Conservation (phyloP, 108 stramenopile species). For the Aurantiochytrium sp. region DNA sequence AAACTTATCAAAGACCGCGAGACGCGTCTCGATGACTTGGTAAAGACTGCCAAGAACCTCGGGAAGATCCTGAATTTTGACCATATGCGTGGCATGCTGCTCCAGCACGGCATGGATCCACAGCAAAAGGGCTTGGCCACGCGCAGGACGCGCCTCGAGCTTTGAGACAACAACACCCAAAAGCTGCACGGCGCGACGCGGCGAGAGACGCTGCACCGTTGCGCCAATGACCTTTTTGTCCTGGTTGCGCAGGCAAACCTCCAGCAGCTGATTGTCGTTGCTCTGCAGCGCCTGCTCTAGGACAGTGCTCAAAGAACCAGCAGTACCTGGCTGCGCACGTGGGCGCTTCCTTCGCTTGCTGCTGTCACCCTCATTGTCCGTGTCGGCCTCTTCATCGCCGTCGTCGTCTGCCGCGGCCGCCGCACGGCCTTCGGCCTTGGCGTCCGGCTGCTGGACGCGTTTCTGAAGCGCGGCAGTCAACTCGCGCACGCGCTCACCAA, state of each 20-base stretch:
- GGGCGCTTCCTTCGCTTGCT: neutral
- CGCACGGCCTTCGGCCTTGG: neutral
- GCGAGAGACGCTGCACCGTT: neutral
- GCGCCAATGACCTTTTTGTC: neutral
- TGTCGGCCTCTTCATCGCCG: neutral
- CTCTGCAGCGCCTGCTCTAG: slow-evolving; percentile 8
- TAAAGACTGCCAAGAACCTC: neutral
- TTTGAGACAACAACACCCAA: neutral
- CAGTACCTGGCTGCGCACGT: neutral
- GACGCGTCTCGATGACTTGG: neutral
- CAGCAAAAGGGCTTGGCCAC: neutral
- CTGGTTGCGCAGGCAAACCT: neutral
- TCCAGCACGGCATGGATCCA: neutral
- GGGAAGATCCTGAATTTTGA: neutral
- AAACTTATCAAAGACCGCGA: neutral
- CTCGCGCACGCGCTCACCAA: neutral
- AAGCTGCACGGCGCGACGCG: neutral
- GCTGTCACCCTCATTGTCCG: neutral
- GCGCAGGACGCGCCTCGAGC: slow-evolving; percentile 3
- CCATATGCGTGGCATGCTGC: neutral
- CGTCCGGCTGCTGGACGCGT: neutral
- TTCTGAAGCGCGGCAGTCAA: neutral
- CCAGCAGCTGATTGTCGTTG: neutral
- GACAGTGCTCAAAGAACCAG: neutral
- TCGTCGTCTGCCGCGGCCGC: neutral